A percentile compares a stretch with the other conserved stretches of the same genome.
phyloP scores from a whole-genome alignment of 2,329 filamentous ascomycete genomes.

The Ophiostoma sp. region DNA sequence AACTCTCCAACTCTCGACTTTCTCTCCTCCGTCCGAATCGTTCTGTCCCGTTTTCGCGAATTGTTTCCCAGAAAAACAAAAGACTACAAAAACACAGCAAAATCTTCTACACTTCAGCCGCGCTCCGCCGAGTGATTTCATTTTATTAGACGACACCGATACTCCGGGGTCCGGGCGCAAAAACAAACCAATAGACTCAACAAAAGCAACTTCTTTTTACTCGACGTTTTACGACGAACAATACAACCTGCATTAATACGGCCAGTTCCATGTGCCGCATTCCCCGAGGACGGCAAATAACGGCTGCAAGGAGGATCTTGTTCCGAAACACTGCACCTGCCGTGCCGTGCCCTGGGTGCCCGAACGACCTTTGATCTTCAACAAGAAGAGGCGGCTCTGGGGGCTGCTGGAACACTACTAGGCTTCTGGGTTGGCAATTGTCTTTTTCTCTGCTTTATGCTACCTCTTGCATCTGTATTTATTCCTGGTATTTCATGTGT shows the following conservation, averaged over 20 bases:
- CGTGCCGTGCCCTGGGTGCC: not conserved
- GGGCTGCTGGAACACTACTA: not conserved
- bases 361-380: constrained; percentile 11
- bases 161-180: not conserved
- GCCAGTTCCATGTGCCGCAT: not conserved
- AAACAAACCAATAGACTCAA: constrained; percentile 12
- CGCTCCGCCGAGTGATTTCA: not conserved
- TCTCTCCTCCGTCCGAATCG: not conserved
- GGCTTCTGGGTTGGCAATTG: constrained; percentile 12
- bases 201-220: not conserved
- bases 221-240: not conserved
- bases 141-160: not conserved
- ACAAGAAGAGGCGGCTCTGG: constrained; percentile 14
- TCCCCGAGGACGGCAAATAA: not conserved
- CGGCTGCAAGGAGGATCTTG: not conserved
- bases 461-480: not conserved
- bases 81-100: not conserved
- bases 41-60: not conserved
- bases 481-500: not conserved
- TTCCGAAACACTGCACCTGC: not conserved
- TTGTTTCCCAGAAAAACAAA: not conserved
- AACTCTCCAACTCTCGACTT: not conserved
- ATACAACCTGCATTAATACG: not conserved
- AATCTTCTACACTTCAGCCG: not conserved
- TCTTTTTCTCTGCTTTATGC: not conserved